These are phyloP conservation scores for Malassezia sympodialis DNA, from an alignment of 1,284 basidiomycete genomes.

Conservation along the genomic window DNA sequence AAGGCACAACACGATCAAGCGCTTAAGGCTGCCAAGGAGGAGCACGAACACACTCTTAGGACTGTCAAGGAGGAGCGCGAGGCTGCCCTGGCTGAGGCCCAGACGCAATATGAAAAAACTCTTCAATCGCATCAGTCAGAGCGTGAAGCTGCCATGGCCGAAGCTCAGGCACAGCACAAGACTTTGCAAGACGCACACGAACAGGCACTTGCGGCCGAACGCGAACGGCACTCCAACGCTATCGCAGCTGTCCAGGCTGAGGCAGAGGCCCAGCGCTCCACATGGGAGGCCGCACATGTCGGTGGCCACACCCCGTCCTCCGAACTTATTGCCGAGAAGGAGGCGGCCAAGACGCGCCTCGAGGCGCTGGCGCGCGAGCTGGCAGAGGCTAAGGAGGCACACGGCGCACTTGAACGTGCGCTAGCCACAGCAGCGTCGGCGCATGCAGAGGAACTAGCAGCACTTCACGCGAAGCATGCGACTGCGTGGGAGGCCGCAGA, in stretches of 20 bases:
- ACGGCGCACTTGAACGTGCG: not conserved
- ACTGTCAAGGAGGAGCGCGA: not conserved
- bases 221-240: not conserved
- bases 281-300: not conserved
- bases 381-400: conserved; percentile 10
- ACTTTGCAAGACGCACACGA: conserved; percentile 5
- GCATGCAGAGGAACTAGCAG: not conserved
- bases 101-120: not conserved
- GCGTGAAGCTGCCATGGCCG: not conserved
- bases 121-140: not conserved
- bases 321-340: not conserved
- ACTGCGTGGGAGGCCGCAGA: conserved; percentile 19
- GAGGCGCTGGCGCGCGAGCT: not conserved
- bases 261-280: not conserved
- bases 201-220: not conserved
- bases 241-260: not conserved
- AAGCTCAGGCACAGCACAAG: not conserved
- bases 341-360: not conserved
- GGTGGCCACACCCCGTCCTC: not conserved
- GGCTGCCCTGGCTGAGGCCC: not conserved
- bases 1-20: conserved; percentile 3
- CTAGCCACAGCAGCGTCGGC: not conserved
- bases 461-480: conserved; percentile 5
- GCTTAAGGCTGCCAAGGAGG: not conserved
- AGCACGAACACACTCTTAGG: not conserved